A percentile compares a stretch with the other conserved stretches of the same genome.
Conservation (phyloP, 345 rosid genomes). For the Tarenaya hassleriana region DNA sequence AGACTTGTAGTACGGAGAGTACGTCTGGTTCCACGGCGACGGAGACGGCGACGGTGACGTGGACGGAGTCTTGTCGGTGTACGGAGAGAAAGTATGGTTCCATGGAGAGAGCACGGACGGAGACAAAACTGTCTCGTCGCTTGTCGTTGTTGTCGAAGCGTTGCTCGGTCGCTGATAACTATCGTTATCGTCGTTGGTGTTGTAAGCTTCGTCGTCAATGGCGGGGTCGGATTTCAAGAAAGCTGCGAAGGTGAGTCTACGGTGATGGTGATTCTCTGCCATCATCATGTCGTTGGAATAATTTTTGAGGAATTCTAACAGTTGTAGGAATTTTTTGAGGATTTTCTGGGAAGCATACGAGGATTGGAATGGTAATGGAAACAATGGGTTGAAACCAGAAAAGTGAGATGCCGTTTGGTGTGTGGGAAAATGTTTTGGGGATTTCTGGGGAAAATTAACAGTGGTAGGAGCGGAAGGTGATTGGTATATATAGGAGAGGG, state of each 20-base stretch:
- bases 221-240: constrained; percentile 36
- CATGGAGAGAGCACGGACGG: constrained; percentile 50
- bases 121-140: constrained; percentile 38
- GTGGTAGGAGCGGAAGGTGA: too few relatives aligned
- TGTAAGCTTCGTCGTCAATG: constrained; percentile 26
- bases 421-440: too few relatives aligned
- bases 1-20: constrained; percentile 54
- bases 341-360: not conserved
- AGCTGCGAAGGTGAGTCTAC: constrained; percentile 49
- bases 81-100: constrained; percentile 48
- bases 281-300: constrained; percentile 11
- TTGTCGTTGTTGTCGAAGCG: constrained; percentile 22
- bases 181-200: constrained; percentile 23
- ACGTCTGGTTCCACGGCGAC: constrained; percentile 37
- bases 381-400: too few relatives aligned
- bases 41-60: constrained; percentile 27
- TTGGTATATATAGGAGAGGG: too few relatives aligned
- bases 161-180: constrained; percentile 28
- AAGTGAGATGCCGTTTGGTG: too few relatives aligned
- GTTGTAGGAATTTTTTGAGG: not conserved
- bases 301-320: not conserved
- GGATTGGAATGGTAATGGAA: too few relatives aligned
- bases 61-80: constrained; percentile 36
- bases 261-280: constrained; percentile 26
- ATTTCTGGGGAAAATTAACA: too few relatives aligned